These are phyloP conservation scores for Haematococcus sp. DNA, from an alignment of 139 green algal species.

Conservation along the genomic window DNA sequence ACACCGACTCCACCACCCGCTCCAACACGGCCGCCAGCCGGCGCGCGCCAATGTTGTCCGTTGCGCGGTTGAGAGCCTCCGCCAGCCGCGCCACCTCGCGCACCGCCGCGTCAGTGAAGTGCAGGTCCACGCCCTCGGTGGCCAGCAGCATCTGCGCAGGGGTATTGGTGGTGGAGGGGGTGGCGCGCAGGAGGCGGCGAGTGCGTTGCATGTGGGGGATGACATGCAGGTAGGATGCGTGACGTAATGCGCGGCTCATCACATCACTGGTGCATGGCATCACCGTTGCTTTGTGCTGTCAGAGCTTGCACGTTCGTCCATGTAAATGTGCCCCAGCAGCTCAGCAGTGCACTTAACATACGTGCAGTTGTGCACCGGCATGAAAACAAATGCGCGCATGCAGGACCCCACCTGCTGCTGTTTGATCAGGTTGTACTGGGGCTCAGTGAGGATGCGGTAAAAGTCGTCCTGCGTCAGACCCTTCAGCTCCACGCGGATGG, in stretches of 20 bases:
- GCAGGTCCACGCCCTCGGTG: conserved; percentile 87
- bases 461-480: conserved; percentile 64
- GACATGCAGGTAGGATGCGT: not conserved
- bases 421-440: conserved; percentile 87
- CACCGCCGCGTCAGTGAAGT: conserved; percentile 84
- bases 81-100: conserved; percentile 71
- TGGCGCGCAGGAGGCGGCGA: conserved; percentile 21
- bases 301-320: too few relatives aligned
- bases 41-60: conserved; percentile 61
- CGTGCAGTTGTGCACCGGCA: too few relatives aligned
- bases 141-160: conserved; percentile 68
- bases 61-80: conserved; percentile 49
- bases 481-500: conserved; percentile 95
- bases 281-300: too few relatives aligned
- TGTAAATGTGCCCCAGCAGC: too few relatives aligned
- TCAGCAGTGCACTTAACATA: too few relatives aligned
- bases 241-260: not conserved
- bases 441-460: conserved; percentile 83
- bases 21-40: conserved; percentile 94
- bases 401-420: conserved; percentile 92
- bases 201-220: too few relatives aligned
- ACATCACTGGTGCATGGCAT: too few relatives aligned
- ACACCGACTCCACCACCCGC: conserved; percentile 89
- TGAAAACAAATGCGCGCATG: too few relatives aligned
- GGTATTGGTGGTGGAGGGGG: conserved; percentile 12